Conservation (phyloP, 176 grass and related monocot species). For the Oryza glaberrima region DNA sequence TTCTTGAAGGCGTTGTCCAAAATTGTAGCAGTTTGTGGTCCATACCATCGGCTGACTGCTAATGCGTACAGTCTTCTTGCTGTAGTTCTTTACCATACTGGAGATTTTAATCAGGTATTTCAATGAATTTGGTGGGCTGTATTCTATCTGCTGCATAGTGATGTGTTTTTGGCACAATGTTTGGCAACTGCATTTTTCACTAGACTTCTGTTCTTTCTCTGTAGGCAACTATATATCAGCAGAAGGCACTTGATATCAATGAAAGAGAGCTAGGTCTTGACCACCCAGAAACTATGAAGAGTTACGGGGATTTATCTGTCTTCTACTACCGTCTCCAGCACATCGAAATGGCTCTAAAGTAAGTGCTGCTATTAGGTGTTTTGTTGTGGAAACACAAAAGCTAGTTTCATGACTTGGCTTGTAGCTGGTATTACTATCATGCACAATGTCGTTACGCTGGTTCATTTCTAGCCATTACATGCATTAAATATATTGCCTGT, state of each 20-base stretch:
- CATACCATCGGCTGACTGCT: conserved; percentile 92
- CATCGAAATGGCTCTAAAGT: conserved; percentile 98
- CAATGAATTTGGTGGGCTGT: not conserved
- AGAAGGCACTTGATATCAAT: conserved; percentile 97
- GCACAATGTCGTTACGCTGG: conserved; percentile 1
- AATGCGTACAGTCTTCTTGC: conserved; percentile 98
- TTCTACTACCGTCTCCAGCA: conserved; percentile 99
- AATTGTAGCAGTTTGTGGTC: conserved; percentile 91
- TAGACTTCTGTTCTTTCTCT: conserved; percentile 37
- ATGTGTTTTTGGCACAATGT: not conserved
- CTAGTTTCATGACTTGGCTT: not conserved
- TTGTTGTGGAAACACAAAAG: conserved; percentile 31
- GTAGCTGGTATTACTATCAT: not conserved
- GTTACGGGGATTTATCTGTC: conserved; percentile 98
- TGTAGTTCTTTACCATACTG: conserved; percentile 99
- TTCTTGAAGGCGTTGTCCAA: conserved; percentile 85
- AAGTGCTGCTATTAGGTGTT: conserved; percentile 50
- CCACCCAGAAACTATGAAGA: conserved; percentile 99
- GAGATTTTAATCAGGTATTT: conserved; percentile 95
- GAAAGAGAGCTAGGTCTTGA: conserved; percentile 98
- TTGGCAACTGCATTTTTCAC: conserved; percentile 22
- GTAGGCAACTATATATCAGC: conserved; percentile 98
- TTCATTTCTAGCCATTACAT: conserved; percentile 28
- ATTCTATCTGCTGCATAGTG: conserved; percentile 25
- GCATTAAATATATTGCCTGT: conserved; percentile 16